These are phyloP conservation scores for Saccharomycopsis synnaedendra DNA, from an alignment of 805 yeast species.

Conservation along the genomic window DNA sequence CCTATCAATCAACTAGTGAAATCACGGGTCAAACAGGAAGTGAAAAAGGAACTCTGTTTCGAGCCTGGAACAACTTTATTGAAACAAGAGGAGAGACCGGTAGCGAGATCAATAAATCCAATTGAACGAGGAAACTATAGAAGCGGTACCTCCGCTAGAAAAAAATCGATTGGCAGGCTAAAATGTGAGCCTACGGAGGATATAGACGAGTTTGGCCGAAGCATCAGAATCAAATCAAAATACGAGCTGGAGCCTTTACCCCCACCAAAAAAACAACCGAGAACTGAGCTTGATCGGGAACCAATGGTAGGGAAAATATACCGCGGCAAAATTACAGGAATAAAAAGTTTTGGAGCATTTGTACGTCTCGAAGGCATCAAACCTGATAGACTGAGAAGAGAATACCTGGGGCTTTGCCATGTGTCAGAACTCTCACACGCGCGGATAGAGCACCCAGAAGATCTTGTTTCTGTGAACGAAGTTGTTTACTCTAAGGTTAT, in stretches of 20 bases:
- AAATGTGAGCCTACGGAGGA: not conserved
- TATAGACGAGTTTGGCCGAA: slow-evolving; percentile 10
- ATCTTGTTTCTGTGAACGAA: slow-evolving; percentile 44
- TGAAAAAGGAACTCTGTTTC: not conserved
- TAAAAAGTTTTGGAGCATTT: slow-evolving; percentile 73
- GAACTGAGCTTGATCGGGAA: slow-evolving; percentile 18
- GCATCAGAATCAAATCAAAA: slow-evolving; percentile 4
- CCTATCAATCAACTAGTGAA: not conserved
- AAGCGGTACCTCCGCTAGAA: not conserved
- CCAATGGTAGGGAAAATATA: slow-evolving; percentile 38
- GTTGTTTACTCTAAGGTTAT: slow-evolving; percentile 53
- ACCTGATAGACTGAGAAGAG: slow-evolving; percentile 17
- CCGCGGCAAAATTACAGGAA: slow-evolving; percentile 46
- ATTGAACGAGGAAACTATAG: not conserved
- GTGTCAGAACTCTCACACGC: slow-evolving; percentile 51
- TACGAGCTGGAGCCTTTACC: slow-evolving; percentile 13
- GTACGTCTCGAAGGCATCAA: slow-evolving; percentile 36
- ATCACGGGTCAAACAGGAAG: not conserved
- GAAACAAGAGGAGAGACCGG: not conserved
- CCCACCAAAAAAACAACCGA: not conserved
- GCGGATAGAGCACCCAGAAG: slow-evolving; percentile 47
- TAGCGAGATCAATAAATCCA: not conserved
- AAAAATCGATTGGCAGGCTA: no score
- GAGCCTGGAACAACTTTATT: not conserved
- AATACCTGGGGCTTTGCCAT: slow-evolving; percentile 64